Percentiles rank a stretch among this genome's conserved stretches.
phyloP scores from a whole-genome alignment of 2,329 filamentous ascomycete species.

The Arthroderma sp. region DNA sequence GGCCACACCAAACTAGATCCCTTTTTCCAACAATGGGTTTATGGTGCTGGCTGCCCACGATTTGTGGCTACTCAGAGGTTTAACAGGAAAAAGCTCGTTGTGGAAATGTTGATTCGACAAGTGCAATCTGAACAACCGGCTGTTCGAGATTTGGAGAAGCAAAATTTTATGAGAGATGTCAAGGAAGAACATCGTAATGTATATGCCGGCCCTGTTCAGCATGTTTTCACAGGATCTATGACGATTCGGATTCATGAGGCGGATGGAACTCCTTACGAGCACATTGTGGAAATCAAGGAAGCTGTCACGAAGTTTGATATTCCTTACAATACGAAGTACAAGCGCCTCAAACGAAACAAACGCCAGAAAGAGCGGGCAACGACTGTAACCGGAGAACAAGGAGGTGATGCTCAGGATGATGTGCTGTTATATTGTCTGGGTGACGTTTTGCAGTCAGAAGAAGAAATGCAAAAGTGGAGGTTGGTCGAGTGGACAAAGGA shows the following conservation, averaged over 20 bases:
- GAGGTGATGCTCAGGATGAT: slow-evolving; percentile 58
- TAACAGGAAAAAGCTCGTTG: slow-evolving; percentile 93
- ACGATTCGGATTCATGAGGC: slow-evolving; percentile 96
- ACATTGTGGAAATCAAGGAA: slow-evolving; percentile 91
- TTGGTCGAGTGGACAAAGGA: slow-evolving; percentile 81
- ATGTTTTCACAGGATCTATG: slow-evolving; percentile 90
- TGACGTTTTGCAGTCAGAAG: slow-evolving; percentile 70
- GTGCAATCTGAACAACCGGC: slow-evolving; percentile 47
- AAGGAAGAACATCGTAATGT: slow-evolving; percentile 64
- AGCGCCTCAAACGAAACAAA: slow-evolving; percentile 79
- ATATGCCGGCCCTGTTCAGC: slow-evolving; percentile 54
- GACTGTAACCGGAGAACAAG: slow-evolving; percentile 49
- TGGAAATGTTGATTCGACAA: slow-evolving; percentile 82
- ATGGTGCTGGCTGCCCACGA: slow-evolving; percentile 73
- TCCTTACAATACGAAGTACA: slow-evolving; percentile 98
- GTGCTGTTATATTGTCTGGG: slow-evolving; percentile 82
- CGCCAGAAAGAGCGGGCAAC: slow-evolving; percentile 65
- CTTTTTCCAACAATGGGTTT: slow-evolving; percentile 91
- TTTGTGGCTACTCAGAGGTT: slow-evolving; percentile 81
- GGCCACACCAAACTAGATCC: slow-evolving; percentile 74
- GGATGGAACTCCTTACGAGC: slow-evolving; percentile 94
- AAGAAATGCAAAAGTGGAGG: slow-evolving; percentile 73
- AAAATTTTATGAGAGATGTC: slow-evolving; percentile 70
- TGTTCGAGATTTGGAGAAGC: slow-evolving; percentile 50
- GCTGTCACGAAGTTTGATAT: slow-evolving; percentile 78